Base-by-base conservation (phyloP, 768 basidiomycete species). In the Clitopilus hobsonii region DNA sequence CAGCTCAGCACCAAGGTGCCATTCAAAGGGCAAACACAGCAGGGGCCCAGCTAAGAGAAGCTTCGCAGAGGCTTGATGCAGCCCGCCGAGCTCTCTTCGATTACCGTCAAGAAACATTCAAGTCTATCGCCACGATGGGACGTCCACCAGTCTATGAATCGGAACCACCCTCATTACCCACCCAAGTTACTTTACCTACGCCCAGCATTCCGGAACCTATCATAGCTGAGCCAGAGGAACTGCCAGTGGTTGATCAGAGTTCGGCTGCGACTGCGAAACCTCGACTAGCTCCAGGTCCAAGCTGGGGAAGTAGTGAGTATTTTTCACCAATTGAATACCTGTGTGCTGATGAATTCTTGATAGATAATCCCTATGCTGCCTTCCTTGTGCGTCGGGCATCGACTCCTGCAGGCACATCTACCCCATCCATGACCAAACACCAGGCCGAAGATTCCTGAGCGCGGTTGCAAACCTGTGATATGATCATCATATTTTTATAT, bases 301-400 rank as follows among this genome's bases (percentile, higher is more conserved):
- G 20, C 13, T 74, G 71, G 72, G 70, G 69, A 49, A 69, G 55
- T 55, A 60, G 71, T 73, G 58, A 61, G 70, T 67, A 18, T 2
- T n/a, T 48, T 27, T 25, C n/a, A 10, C 10, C 55, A 24, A 50
- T 26, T 41, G 51, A 50, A 49, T 24, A 14, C 29, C 18, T 25
- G 22, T 36, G 4, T 29, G 20, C 30, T 38, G 27, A 38, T 47
- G 52, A 11, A 23, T 26, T 16, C 13, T 41, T 23, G 2, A 23
- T 29, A 62, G 63, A 58, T 25, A 62, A 64, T 29, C 63, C 63
- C 22, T 64, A 60, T 32, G 63, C 61, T 23, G 61, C 63, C 14
- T 55, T 45, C n/a, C 22, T 45, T 20, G 22, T 45, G 41, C 41
- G 22, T 20, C 22, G 41, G 32, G 22, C 41, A 4, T 23, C 41